Base-by-base conservation (phyloP, 2,329 filamentous ascomycete genomes). In the Chaetomium sp. region DNA sequence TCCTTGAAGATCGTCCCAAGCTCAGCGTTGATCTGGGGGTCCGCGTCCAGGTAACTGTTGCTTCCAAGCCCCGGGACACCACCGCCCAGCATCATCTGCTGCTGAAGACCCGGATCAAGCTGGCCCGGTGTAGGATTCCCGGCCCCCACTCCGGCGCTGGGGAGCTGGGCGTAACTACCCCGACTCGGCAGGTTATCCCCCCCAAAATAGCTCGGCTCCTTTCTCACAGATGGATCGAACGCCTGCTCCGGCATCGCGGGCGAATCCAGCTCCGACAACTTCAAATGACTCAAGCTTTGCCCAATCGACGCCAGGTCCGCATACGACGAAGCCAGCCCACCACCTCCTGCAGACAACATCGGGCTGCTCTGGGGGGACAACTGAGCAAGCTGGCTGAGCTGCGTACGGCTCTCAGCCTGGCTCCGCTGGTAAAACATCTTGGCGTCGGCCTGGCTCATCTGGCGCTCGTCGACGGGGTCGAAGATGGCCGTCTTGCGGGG, bases 381-480 rank as follows among this genome's bases (percentile, higher is more conserved):
- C 49, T 77, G 74, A 67, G 68, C 52, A 68, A 69, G 68, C 72
- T 75, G 55, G 63, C 68, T 55, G 65, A 69, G 56, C 62, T 70
- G 55, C 65, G 67, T 49, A 62, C 62, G 68, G 59, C 36, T 59
- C 35, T 86, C 87, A 56, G 85, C 76, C 70, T 91, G 88, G 71
- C 89, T 91, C 62, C 89, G 81, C 73, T 96, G 92, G 71, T 96
- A 99, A 74, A 97, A 95, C 60, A 96, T 80, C 72, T 96, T 97
- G 57, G 92, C 89, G 69, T 99, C 94, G 33, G 89, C 86, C 70
- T 96, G 91, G 67, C 87, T 95, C 84, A 96, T 88, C 67, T 92
- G 89, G 66, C 94, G 95, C 72, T 99, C 94, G 52, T 89, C 88
- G 52, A 92, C 87, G 66, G 92, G 90, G 71, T 96, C 91, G 73